Evolutionary conservation across 139 green algal species (phyloP).

Genomic region (Chlorella sp.): DNA sequence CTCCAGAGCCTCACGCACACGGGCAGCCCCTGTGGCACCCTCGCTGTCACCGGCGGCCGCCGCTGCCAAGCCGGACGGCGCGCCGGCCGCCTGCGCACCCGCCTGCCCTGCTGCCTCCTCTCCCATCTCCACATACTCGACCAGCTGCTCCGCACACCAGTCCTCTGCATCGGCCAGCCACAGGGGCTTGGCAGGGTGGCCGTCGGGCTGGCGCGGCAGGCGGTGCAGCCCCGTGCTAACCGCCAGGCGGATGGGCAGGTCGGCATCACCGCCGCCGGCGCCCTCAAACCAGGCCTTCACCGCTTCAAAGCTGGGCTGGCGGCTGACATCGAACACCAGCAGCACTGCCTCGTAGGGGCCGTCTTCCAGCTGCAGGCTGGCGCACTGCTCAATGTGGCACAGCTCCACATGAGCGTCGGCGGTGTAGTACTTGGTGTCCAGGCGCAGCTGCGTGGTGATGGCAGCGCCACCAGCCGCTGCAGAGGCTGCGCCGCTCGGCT

Average conservation of each 20-base stretch:
- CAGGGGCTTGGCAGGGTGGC: background rate
- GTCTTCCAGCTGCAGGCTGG: background rate
- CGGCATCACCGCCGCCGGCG: conserved; percentile 4
- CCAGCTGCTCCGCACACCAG: conserved; percentile 36
- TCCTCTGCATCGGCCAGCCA: conserved; percentile 16
- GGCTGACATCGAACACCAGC: conserved; percentile 28
- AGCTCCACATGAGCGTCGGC: conserved; percentile 32
- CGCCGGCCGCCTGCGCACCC: background rate
- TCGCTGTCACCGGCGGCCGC: background rate
- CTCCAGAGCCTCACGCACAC: conserved; percentile 65
- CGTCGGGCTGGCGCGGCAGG: background rate
- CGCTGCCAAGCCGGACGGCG: background rate
- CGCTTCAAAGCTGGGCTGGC: background rate
- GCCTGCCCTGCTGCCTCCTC: background rate
- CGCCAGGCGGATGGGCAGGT: conserved; percentile 16
- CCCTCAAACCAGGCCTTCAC: conserved; percentile 23
- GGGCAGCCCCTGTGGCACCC: conserved; percentile 39
- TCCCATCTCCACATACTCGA: conserved; percentile 23
- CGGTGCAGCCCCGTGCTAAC: background rate
- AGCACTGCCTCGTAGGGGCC: conserved; percentile 33
- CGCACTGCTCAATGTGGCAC: conserved; percentile 4
- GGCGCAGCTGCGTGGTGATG: background rate
- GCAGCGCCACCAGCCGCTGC: too few relatives aligned
- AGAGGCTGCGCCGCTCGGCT: too few relatives aligned
- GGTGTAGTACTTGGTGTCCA: conserved; percentile 54